Conservation (phyloP, 192 early-diverging fungal genomes). For the Cetraspora pellucida region DNA sequence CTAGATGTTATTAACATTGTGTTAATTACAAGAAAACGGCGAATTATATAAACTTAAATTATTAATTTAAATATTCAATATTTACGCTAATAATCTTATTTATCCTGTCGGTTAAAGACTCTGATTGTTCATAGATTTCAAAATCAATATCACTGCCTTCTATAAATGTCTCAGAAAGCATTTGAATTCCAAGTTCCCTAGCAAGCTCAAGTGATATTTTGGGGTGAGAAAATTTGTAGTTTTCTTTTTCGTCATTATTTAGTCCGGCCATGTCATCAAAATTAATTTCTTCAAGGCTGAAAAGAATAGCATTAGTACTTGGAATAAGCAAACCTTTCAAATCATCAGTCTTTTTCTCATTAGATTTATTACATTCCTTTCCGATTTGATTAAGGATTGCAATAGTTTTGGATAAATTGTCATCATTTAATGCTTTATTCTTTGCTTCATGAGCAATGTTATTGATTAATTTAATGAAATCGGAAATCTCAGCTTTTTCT, state of each 20-base stretch:
- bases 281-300: background rate
- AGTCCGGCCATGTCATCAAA: background rate
- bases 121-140: background rate
- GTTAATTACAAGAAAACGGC: background rate
- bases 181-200: background rate
- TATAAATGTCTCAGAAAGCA: background rate
- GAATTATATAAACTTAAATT: background rate
- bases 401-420: background rate
- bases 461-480: background rate
- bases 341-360: background rate
- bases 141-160: background rate
- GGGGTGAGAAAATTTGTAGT: background rate
- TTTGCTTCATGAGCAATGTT: background rate
- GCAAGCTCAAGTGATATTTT: background rate
- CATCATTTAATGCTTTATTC: background rate
- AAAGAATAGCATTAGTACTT: background rate
- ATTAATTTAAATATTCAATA: background rate
- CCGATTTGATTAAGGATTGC: background rate
- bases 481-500: background rate
- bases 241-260: background rate
- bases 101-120: background rate
- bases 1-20: background rate
- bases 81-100: background rate
- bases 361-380: background rate
- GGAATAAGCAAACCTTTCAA: background rate